Evolutionary conservation across 352 stramenopile genomes (phyloP).

Genomic region (Pythium plurisporium): DNA sequence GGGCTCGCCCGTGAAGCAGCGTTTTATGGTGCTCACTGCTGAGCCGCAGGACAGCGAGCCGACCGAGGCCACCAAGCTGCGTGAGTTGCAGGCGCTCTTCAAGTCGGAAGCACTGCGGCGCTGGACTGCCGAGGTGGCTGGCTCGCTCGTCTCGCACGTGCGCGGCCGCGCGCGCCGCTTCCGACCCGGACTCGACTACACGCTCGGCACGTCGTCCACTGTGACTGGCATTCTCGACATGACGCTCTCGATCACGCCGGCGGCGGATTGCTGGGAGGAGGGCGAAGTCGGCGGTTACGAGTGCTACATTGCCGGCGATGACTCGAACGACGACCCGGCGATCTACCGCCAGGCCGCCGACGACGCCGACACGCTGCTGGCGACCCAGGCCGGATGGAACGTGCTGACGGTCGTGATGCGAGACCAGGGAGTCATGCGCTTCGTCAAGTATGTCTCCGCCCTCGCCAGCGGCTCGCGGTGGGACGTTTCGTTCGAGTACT

Average conservation of each 20-base stretch:
- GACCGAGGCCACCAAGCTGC: constrained; percentile 16
- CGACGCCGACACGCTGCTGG: constrained; percentile 81
- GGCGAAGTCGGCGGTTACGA: constrained; percentile 73
- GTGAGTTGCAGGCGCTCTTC: constrained; percentile 38
- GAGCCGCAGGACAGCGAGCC: constrained; percentile 18
- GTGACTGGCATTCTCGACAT: constrained; percentile 53
- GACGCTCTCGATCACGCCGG: constrained; percentile 30
- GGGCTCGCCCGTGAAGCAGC: constrained; percentile 27
- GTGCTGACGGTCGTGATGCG: constrained; percentile 87
- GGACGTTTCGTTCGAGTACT: constrained; percentile 72
- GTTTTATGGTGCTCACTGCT: constrained; percentile 16
- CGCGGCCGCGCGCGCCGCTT: constrained; percentile 71
- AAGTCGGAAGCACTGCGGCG: constrained; percentile 50
- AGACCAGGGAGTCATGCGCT: constrained; percentile 87
- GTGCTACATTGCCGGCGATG: constrained; percentile 84
- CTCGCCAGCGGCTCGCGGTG: constrained; percentile 80
- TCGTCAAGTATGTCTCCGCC: constrained; percentile 91
- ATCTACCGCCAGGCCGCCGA: constrained; percentile 35
- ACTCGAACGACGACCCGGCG: constrained; percentile 69
- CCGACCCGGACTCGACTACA: constrained; percentile 90
- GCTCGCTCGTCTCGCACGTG: constrained; percentile 34
- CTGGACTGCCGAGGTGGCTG: constrained; percentile 49
- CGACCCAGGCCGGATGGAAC: constrained; percentile 86
- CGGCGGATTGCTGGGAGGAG: constrained; percentile 33
- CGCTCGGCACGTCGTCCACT: constrained; percentile 51